Conservation (phyloP, 2,329 filamentous ascomycete species). For the Tolypocladium guangdongense region DNA sequence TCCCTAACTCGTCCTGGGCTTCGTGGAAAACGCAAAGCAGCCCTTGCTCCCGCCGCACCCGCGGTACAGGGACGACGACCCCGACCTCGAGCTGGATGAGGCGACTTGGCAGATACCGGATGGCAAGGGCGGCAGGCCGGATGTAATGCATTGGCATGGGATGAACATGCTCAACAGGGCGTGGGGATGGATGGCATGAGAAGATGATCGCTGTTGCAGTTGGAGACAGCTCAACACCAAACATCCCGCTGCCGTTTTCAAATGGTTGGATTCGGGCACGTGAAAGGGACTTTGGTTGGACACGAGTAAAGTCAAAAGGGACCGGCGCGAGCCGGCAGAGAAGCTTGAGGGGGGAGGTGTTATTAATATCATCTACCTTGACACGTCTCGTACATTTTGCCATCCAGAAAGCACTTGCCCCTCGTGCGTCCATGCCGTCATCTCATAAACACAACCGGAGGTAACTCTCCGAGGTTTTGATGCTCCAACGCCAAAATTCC, state of each 20-base stretch:
- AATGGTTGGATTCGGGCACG: neutral
- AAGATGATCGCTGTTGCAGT: neutral
- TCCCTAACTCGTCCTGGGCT: neutral
- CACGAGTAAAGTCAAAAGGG: neutral
- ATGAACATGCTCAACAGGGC: constrained; percentile 8
- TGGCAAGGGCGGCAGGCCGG: neutral
- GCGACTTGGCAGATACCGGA: neutral
- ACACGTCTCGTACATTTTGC: constrained; percentile 16
- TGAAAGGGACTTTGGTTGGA: neutral
- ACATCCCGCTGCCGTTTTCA: too few species aligned
- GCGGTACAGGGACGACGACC: neutral
- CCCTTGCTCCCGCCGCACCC: neutral
- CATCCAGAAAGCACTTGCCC: constrained; percentile 26
- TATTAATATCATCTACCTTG: constrained; percentile 40
- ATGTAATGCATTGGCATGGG: constrained; percentile 5
- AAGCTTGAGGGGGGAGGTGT: constrained; percentile 45
- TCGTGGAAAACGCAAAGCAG: neutral
- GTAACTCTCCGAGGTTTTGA: constrained; percentile 34
- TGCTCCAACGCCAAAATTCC: constrained; percentile 38
- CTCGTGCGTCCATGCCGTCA: constrained; percentile 30
- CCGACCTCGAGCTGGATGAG: neutral
- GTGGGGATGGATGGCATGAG: constrained; percentile 9
- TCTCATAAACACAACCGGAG: constrained; percentile 33
- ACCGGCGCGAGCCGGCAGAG: neutral
- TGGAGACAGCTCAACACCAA: neutral